Evolutionary conservation across 345 rosid genomes (phyloP).

Genomic region (Citrus trifoliata): DNA sequence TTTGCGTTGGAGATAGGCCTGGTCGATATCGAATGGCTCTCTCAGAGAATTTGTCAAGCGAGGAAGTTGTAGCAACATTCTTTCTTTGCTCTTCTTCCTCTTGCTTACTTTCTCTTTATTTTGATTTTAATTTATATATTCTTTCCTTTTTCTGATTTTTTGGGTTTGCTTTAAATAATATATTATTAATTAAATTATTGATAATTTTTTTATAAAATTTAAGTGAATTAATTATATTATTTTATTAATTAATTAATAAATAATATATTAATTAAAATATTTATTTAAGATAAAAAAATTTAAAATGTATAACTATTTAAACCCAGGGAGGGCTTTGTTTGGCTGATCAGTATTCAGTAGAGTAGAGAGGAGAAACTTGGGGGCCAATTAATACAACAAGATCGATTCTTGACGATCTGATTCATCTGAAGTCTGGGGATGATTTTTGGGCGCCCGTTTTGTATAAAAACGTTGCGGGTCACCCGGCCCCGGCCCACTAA

Average conservation of each 20-base stretch:
- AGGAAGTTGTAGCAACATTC: slow-evolving; percentile 73
- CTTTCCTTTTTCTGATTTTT: too few species aligned
- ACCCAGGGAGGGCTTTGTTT: not conserved
- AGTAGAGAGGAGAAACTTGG: not conserved
- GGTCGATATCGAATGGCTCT: slow-evolving; percentile 80
- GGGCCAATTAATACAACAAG: not conserved
- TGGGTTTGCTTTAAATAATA: not conserved
- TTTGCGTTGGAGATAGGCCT: slow-evolving; percentile 86
- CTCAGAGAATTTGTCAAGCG: slow-evolving; percentile 81
- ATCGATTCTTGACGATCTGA: not conserved
- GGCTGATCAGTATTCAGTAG: too few species aligned
- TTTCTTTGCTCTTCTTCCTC: not conserved
- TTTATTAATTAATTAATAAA: too few species aligned
- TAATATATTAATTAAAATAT: too few species aligned
- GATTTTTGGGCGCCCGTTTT: not conserved
- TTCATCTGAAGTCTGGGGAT: not conserved
- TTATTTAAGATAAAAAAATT: too few species aligned
- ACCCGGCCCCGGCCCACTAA: not conserved
- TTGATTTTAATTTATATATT: not conserved
- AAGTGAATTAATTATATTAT: too few species aligned
- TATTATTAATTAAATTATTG: too few species aligned
- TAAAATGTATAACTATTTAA: too few species aligned
- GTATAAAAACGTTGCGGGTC: not conserved
- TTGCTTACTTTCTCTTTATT: not conserved
- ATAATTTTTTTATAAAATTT: too few species aligned